phyloP scores from a whole-genome alignment of 2,329 filamentous ascomycete species.

The Talaromyces sp. region DNA sequence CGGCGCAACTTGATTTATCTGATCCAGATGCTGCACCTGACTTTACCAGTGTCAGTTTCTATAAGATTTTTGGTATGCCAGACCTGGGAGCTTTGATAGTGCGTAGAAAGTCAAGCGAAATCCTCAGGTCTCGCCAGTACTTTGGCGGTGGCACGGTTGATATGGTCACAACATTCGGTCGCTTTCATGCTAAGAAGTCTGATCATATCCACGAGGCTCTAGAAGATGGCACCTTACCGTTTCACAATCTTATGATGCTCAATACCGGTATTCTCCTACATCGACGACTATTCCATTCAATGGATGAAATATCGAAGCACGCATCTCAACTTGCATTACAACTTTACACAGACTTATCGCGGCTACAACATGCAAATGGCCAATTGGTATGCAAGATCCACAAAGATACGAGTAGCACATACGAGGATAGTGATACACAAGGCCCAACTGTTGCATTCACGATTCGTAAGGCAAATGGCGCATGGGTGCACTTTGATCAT shows the following conservation, averaged over 20 bases:
- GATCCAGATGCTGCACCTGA: slow-evolving; percentile 65
- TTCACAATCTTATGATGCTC: slow-evolving; percentile 84
- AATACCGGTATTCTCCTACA: slow-evolving; percentile 71
- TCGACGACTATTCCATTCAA: slow-evolving; percentile 64
- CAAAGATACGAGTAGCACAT: slow-evolving; percentile 38
- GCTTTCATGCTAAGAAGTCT: slow-evolving; percentile 78
- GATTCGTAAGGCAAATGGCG: slow-evolving; percentile 62
- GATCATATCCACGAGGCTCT: slow-evolving; percentile 71
- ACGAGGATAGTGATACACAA: slow-evolving; percentile 47
- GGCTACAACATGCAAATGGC: slow-evolving; percentile 67
- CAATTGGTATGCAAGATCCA: slow-evolving; percentile 65
- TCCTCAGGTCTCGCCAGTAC: slow-evolving; percentile 67
- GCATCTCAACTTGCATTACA: slow-evolving; percentile 61
- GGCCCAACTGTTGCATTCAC: slow-evolving; percentile 87
- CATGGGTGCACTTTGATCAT: slow-evolving; percentile 76
- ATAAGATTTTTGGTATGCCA: slow-evolving; percentile 96
- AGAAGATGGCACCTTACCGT: slow-evolving; percentile 86
- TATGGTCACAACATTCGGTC: slow-evolving; percentile 71
- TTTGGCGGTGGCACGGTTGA: slow-evolving; percentile 96
- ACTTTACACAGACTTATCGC: slow-evolving; percentile 57
- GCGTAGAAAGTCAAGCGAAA: slow-evolving; percentile 62
- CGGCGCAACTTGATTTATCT: slow-evolving; percentile 69
- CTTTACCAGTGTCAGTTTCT: slow-evolving; percentile 82
- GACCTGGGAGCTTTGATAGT: slow-evolving; percentile 84
- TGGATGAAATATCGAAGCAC: slow-evolving; percentile 67